phyloP scores from a whole-genome alignment of 345 rosid genomes.

The Gossypium turneri region DNA sequence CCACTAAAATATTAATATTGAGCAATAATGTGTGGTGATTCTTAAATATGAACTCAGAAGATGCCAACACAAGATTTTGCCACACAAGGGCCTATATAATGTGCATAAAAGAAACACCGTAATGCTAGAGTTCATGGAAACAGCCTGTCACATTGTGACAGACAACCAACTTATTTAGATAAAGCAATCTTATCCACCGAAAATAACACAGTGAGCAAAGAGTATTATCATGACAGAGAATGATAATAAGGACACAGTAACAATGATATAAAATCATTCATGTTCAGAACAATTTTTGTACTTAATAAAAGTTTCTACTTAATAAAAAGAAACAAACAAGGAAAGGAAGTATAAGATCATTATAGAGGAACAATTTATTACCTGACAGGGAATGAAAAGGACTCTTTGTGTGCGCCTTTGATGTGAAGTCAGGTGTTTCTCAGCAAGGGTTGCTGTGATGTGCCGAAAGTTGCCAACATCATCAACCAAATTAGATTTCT shows the following conservation, averaged over 20 bases:
- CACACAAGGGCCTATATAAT: not conserved
- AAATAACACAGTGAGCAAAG: not conserved
- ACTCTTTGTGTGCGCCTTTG: constrained; percentile 77
- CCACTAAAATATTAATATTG: not conserved
- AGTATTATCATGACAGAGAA: not conserved
- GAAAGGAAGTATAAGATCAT: not conserved
- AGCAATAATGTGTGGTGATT: not conserved
- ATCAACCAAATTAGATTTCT: constrained; percentile 95
- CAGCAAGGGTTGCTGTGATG: constrained; percentile 72
- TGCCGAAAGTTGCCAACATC: constrained; percentile 87
- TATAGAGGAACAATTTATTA: constrained; percentile 21
- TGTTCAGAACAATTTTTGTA: not conserved
- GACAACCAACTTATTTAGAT: not conserved
- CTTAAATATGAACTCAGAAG: not conserved
- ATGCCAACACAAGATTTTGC: not conserved
- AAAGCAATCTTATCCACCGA: not conserved
- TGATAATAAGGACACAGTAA: not conserved
- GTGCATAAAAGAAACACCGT: not conserved
- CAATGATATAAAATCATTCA: not conserved
- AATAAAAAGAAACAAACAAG: not conserved
- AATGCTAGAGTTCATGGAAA: not conserved
- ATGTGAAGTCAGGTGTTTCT: constrained; percentile 66
- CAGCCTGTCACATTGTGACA: not conserved
- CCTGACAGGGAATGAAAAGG: constrained; percentile 98
- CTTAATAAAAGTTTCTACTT: not conserved